A percentile compares a stretch with the other conserved stretches of the same genome.
These are phyloP conservation scores for Aegilops bicornis DNA, from an alignment of 176 grass and related monocot genomes.

Conservation along the genomic window DNA sequence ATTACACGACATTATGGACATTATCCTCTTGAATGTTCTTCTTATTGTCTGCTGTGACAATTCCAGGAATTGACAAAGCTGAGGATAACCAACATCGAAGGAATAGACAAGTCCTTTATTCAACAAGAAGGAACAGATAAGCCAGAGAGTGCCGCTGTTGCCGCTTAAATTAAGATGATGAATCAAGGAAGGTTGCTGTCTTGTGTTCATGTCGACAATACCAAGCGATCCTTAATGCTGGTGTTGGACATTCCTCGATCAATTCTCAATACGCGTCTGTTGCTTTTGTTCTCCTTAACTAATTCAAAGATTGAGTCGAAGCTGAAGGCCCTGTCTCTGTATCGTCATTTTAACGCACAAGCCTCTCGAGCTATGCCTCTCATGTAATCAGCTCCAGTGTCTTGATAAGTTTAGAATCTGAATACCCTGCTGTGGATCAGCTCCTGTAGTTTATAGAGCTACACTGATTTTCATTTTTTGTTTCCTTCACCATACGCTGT, in stretches of 20 bases:
- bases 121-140: slow-evolving; percentile 69
- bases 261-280: slow-evolving; percentile 3
- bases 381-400: not conserved
- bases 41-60: slow-evolving; percentile 31
- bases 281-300: slow-evolving; percentile 8
- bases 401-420: not conserved
- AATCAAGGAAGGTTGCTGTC: not conserved
- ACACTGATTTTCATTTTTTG: not conserved
- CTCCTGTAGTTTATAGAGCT: slow-evolving; percentile 25
- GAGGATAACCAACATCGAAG: slow-evolving; percentile 91
- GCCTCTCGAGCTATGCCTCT: not conserved
- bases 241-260: slow-evolving; percentile 10
- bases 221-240: slow-evolving; percentile 3
- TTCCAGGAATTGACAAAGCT: slow-evolving; percentile 92
- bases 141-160: slow-evolving; percentile 38
- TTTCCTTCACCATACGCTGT: not conserved
- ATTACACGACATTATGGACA: not conserved
- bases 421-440: not conserved
- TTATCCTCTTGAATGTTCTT: slow-evolving; percentile 24
- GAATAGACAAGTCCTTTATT: slow-evolving; percentile 58
- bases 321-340: slow-evolving; percentile 13
- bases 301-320: slow-evolving; percentile 18
- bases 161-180: slow-evolving; percentile 49
- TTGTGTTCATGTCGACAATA: slow-evolving; percentile 17
- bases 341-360: not conserved